These are phyloP conservation scores for Mixia osmundae DNA, from an alignment of 1,284 basidiomycete species.

Conservation along the genomic window DNA sequence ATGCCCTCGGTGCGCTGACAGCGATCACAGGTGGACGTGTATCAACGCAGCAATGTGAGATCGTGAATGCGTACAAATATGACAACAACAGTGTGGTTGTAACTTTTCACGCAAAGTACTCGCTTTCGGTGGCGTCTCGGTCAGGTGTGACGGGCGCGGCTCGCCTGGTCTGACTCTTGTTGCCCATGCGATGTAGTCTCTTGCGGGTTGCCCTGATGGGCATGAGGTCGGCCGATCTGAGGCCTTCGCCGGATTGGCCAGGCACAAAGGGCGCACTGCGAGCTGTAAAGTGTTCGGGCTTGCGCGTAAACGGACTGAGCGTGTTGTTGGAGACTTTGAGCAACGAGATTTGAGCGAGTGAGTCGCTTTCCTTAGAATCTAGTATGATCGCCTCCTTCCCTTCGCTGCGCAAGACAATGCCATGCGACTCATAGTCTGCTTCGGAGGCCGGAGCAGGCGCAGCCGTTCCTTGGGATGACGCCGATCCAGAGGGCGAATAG, in stretches of 20 bases:
- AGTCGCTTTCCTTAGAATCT: slow-evolving; percentile 41
- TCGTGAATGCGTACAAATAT: too few species aligned
- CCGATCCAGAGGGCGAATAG: too few species aligned
- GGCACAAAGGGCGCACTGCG: slow-evolving; percentile 45
- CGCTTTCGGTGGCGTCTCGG: too few species aligned
- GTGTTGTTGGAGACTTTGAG: slow-evolving; percentile 71
- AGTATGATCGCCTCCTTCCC: slow-evolving; percentile 34
- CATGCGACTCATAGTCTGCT: slow-evolving; percentile 3
- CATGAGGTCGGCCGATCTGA: slow-evolving; percentile 23
- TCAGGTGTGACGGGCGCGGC: too few species aligned
- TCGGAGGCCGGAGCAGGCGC: slow-evolving; percentile 1
- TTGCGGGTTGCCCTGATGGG: slow-evolving; percentile 52
- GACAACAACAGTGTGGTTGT: too few species aligned
- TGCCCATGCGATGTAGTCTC: slow-evolving; percentile 42
- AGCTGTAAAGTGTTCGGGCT: slow-evolving; percentile 68
- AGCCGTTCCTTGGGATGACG: too few species aligned
- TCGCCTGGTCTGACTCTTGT: too few species aligned
- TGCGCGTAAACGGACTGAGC: slow-evolving; percentile 66
- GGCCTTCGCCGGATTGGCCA: slow-evolving; percentile 6
- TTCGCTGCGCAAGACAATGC: too few species aligned
- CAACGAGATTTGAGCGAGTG: slow-evolving; percentile 56
- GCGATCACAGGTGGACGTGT: too few species aligned
- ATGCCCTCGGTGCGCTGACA: too few species aligned
- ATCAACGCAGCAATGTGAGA: too few species aligned
- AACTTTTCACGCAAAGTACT: too few species aligned